Percentiles rank a stretch among this genome's conserved stretches.
Evolutionary conservation across 345 rosid species (phyloP).

Genomic region (Ceriops tagal): DNA sequence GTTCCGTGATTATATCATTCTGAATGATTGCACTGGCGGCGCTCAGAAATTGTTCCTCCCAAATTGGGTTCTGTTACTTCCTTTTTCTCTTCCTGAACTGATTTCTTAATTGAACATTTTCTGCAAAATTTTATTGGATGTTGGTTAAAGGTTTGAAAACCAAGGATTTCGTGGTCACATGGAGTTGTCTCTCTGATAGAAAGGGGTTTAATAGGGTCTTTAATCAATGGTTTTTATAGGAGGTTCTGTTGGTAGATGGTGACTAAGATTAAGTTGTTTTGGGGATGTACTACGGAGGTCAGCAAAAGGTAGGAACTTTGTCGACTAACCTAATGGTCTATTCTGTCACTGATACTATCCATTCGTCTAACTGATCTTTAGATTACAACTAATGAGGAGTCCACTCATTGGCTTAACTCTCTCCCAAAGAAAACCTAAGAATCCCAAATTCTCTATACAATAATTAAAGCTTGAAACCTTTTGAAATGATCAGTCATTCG

Average conservation of each 20-base stretch:
- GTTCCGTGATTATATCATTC: constrained; percentile 32
- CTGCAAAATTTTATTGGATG: not conserved
- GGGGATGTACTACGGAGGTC: constrained; percentile 20
- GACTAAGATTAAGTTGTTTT: constrained; percentile 19
- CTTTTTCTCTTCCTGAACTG: constrained; percentile 7
- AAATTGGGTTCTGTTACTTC: constrained; percentile 24
- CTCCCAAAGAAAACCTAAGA: not conserved
- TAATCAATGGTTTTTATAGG: constrained; percentile 14
- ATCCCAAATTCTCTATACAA: not conserved
- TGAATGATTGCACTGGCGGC: constrained; percentile 68
- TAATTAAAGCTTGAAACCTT: too few relatives aligned
- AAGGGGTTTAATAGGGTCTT: constrained; percentile 24
- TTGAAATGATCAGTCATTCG: too few relatives aligned
- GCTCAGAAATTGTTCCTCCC: constrained; percentile 59
- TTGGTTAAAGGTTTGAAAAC: constrained; percentile 34
- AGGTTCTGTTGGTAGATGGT: constrained; percentile 20
- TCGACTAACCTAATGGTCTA: not conserved
- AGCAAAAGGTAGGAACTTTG: constrained; percentile 12
- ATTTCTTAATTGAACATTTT: constrained; percentile 6
- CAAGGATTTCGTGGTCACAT: constrained; percentile 44
- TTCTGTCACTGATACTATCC: not conserved
- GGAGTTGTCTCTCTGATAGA: constrained; percentile 40
- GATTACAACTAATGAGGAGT: not conserved
- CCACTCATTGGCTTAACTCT: not conserved
- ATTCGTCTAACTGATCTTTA: not conserved